phyloP scores from a whole-genome alignment of 23 red algal genomes.

The Gracilariopsis chorda region DNA sequence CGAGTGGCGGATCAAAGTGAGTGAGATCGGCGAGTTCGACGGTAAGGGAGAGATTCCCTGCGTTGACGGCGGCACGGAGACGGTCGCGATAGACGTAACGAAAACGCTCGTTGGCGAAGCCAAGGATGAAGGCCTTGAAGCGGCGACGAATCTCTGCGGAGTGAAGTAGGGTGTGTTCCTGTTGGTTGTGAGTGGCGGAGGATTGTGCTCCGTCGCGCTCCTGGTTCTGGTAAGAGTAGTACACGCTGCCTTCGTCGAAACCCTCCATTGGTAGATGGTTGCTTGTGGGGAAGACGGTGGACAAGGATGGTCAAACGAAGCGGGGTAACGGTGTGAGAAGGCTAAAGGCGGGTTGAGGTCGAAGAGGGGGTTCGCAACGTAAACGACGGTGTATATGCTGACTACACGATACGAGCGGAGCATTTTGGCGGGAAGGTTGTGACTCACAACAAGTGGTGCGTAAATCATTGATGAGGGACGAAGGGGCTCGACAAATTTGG shows the following conservation, averaged over 20 bases:
- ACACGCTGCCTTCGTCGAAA: slow-evolving; percentile 75
- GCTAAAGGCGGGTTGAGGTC: too few species aligned
- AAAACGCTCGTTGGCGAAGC: slow-evolving; percentile 65
- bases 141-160: slow-evolving; percentile 71
- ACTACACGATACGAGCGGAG: too few species aligned
- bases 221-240: slow-evolving; percentile 78
- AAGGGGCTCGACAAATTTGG: too few species aligned
- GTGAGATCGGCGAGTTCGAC: slow-evolving; percentile 79
- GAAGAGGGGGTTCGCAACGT: too few species aligned
- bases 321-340: too few species aligned
- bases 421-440: too few species aligned
- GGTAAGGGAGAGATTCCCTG: slow-evolving; percentile 44
- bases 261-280: slow-evolving; percentile 50
- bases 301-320: too few species aligned
- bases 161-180: not conserved
- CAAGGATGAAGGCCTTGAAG: slow-evolving; percentile 93
- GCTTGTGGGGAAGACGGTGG: not conserved
- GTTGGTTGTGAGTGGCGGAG: not conserved
- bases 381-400: too few species aligned
- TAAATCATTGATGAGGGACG: too few species aligned
- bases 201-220: slow-evolving; percentile 17
- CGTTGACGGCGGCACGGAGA: slow-evolving; percentile 75
- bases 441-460: too few species aligned
- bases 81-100: slow-evolving; percentile 88
- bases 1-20: slow-evolving; percentile 85